These are phyloP conservation scores for Cladobotryum protrusum DNA, from an alignment of 2,329 filamentous ascomycete species.

Conservation along the genomic window DNA sequence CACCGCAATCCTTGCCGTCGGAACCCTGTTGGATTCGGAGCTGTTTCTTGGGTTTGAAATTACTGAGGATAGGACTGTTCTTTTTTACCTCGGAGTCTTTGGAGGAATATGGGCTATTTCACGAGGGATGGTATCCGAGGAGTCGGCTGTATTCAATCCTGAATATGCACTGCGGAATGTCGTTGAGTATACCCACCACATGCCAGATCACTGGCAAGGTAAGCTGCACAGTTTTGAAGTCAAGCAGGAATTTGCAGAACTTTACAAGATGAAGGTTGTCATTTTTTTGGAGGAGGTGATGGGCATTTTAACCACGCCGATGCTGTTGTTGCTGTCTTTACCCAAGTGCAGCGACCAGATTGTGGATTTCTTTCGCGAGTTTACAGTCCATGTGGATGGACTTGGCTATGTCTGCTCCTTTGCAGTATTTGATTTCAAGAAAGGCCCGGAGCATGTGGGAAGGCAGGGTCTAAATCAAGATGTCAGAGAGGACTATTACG, in stretches of 20 bases:
- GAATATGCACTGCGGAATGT: constrained; percentile 84
- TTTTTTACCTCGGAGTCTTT: constrained; percentile 85
- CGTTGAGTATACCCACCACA: constrained; percentile 87
- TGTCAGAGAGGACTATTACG: constrained; percentile 85
- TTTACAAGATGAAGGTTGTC: constrained; percentile 88
- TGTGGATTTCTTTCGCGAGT: constrained; percentile 96
- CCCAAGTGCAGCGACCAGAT: constrained; percentile 87
- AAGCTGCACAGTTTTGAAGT: constrained; percentile 92
- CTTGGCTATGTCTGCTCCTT: constrained; percentile 96
- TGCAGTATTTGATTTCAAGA: constrained; percentile 95
- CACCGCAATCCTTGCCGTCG: constrained; percentile 75
- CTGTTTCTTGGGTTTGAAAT: constrained; percentile 89
- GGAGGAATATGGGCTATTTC: constrained; percentile 78
- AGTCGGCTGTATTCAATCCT: constrained; percentile 84
- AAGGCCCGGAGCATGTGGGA: constrained; percentile 51
- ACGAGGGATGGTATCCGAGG: constrained; percentile 77
- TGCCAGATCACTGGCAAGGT: constrained; percentile 81
- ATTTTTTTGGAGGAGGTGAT: constrained; percentile 91
- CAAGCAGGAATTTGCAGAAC: constrained; percentile 77
- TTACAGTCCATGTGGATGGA: constrained; percentile 93
- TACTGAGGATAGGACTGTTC: constrained; percentile 75
- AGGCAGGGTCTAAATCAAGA: constrained; percentile 43
- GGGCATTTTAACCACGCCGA: constrained; percentile 85
- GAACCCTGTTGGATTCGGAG: constrained; percentile 84
- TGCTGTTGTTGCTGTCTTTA: constrained; percentile 80